These are phyloP conservation scores for Parascedosporium putredinis DNA, from an alignment of 2,329 filamentous ascomycete genomes.

Conservation along the genomic window DNA sequence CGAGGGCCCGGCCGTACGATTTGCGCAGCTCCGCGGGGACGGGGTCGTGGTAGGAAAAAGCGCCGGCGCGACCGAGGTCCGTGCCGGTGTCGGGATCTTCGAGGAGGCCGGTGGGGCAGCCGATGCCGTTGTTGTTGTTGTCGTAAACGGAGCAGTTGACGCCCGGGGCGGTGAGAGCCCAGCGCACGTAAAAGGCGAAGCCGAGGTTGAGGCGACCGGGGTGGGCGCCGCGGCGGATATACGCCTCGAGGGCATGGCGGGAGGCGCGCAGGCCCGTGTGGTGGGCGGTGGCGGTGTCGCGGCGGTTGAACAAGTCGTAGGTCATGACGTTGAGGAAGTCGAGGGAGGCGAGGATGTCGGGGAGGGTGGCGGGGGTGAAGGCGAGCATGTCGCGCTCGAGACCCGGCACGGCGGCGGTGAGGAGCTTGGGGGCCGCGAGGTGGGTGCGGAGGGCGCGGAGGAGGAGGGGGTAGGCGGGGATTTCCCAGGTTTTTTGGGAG, in stretches of 20 bases:
- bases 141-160: too few relatives aligned
- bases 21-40: conserved; percentile 39
- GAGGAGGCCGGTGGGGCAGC: conserved; percentile 43
- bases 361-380: conserved; percentile 47
- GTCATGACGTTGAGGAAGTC: conserved; percentile 62
- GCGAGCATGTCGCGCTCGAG: conserved; percentile 56
- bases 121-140: conserved; percentile 37
- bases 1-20: conserved; percentile 48
- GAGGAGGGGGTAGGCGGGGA: conserved; percentile 52
- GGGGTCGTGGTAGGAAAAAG: conserved; percentile 49
- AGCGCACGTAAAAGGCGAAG: conserved; percentile 59
- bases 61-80: conserved; percentile 46
- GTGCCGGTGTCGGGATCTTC: conserved; percentile 48
- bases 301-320: conserved; percentile 62
- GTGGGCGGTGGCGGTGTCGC: conserved; percentile 53
- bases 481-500: conserved; percentile 46
- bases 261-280: conserved; percentile 53
- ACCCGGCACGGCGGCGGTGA: conserved; percentile 61
- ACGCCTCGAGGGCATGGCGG: conserved; percentile 43
- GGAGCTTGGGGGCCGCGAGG: conserved; percentile 44
- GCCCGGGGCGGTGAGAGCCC: conserved; percentile 40
- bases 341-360: conserved; percentile 45
- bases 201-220: conserved; percentile 48
- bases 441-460: conserved; percentile 46
- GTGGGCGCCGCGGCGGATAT: conserved; percentile 43